Evolutionary conservation across 345 rosid genomes (phyloP), one percentile per base, ranked within the genome.

Genomic region (Angophora floribunda): DNA sequence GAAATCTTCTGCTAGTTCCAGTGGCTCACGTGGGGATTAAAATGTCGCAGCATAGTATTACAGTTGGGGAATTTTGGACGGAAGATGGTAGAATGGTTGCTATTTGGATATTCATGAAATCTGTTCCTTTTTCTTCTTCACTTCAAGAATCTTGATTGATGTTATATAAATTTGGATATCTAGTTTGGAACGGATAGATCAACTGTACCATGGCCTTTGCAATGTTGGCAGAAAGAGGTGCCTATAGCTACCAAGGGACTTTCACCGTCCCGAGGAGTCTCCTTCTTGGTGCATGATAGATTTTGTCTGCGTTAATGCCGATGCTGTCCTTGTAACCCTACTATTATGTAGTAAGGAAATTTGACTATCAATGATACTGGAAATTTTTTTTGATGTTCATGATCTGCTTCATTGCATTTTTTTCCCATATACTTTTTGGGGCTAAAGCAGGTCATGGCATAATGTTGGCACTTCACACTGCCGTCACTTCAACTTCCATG

Each of bases 21-120:
- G 95, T 85, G 92, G 96, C 87, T 87, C 94, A 12, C 96, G 96
- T 57, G 95, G 87, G 30, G 95, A 93, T 89, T 95, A 91, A 93
- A 89, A 91, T 84, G 50, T 44, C 53, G 84, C 88, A 78, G 44
- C 86, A 88, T 89, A 45, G 88, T 88, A 55, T 88, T 45, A 53
- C 47, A 41, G 45, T 87, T 50, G 88, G 32, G 61, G 86, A 78
- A 63, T 84, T 82, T 49, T 13, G 61, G 61, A 87, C 1, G 80
- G 14, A 78, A 19, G 51, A 47, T 88, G 86, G 86, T 84, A 67
- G 80, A 90, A 91, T 85, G 85, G 80, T 53, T 87, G 63, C 51
- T 85, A 44, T 55, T 52, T 30, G 90, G 86, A 85, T 90, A 91
- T 90, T 89, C 88, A 49, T 89, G 92, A 86, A 90, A 89, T 86